Percentiles rank a stretch among this genome's conserved stretches.
Conservation (phyloP, 1,284 basidiomycete genomes). For the Cryptococcus hybrid region DNA sequence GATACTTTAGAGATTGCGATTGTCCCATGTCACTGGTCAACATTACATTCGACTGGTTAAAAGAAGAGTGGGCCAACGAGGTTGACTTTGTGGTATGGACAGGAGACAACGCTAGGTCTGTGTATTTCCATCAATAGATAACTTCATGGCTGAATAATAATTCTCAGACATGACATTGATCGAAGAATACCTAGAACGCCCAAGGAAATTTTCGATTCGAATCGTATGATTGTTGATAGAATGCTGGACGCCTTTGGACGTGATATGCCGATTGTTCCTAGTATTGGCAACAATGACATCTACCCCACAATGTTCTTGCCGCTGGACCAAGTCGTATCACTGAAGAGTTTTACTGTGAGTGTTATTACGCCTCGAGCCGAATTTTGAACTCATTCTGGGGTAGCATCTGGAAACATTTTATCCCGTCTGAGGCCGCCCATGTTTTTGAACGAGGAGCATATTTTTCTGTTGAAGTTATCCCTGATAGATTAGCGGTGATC, state of each 20-base stretch:
- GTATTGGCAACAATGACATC: conserved; percentile 84
- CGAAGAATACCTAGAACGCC: conserved; percentile 72
- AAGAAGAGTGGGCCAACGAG: conserved; percentile 73
- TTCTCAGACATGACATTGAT: conserved; percentile 80
- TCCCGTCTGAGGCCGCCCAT: conserved; percentile 76
- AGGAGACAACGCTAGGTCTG: conserved; percentile 82
- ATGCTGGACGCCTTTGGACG: conserved; percentile 70
- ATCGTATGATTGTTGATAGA: conserved; percentile 64
- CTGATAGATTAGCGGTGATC: conserved; percentile 72
- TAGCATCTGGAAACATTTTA: conserved; percentile 79
- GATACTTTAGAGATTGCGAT: conserved; percentile 71
- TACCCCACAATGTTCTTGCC: conserved; percentile 64
- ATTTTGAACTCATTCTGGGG: conserved; percentile 14
- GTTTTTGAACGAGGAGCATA: conserved; percentile 83
- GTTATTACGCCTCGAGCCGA: not conserved
- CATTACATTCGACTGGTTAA: conserved; percentile 75
- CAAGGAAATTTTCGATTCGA: conserved; percentile 75
- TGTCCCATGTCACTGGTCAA: conserved; percentile 75
- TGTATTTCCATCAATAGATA: not conserved
- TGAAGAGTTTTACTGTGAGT: conserved; percentile 66
- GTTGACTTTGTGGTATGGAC: conserved; percentile 94
- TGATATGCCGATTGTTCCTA: conserved; percentile 79
- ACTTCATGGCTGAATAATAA: conserved; percentile 8
- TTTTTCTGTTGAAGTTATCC: conserved; percentile 77
- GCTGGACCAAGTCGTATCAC: conserved; percentile 78